These are phyloP conservation scores for Epicoccum nigrum DNA, from an alignment of 2,329 filamentous ascomycete species.

Conservation along the genomic window DNA sequence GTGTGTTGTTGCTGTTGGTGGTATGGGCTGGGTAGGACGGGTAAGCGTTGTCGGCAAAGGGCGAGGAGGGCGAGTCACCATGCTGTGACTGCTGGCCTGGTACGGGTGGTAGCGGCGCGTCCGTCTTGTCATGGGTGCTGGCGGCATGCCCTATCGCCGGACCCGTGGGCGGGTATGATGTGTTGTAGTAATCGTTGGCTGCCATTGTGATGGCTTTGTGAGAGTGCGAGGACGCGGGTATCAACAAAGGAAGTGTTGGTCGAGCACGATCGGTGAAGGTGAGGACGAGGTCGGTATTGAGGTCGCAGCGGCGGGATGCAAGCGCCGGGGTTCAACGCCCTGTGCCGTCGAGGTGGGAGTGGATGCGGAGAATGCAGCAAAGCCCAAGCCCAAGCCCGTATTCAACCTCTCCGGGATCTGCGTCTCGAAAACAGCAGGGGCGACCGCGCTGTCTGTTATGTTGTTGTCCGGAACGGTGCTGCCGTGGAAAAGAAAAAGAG, in stretches of 20 bases:
- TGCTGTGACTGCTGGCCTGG: conserved; percentile 25
- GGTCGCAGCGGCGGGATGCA: conserved; percentile 4
- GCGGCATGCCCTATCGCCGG: conserved; percentile 18
- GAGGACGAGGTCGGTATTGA: conserved; percentile 1
- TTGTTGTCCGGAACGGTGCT: not conserved
- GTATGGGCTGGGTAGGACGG: conserved; percentile 50
- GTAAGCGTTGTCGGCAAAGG: conserved; percentile 54
- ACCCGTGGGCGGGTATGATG: conserved; percentile 45
- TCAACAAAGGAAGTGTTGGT: not conserved
- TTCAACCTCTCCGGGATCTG: not conserved
- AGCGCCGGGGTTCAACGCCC: conserved; percentile 8
- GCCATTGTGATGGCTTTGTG: conserved; percentile 48
- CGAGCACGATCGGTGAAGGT: too few species aligned
- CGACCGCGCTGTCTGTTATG: too few species aligned
- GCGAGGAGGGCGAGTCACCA: conserved; percentile 42
- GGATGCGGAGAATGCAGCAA: not conserved
- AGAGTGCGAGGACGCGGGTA: conserved; percentile 1
- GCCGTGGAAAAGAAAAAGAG: conserved; percentile 3
- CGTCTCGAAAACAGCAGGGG: conserved; percentile 1
- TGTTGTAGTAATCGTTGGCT: conserved; percentile 66
- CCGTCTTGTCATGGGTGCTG: conserved; percentile 43
- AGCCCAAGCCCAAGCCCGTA: too few species aligned
- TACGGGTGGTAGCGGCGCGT: conserved; percentile 47
- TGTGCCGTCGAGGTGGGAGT: not conserved
- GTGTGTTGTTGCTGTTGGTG: conserved; percentile 26